A percentile compares a stretch with the other conserved stretches of the same genome.
These are phyloP conservation scores for Colletotrichum godetiae DNA, from an alignment of 2,329 filamentous ascomycete species.

Conservation along the genomic window DNA sequence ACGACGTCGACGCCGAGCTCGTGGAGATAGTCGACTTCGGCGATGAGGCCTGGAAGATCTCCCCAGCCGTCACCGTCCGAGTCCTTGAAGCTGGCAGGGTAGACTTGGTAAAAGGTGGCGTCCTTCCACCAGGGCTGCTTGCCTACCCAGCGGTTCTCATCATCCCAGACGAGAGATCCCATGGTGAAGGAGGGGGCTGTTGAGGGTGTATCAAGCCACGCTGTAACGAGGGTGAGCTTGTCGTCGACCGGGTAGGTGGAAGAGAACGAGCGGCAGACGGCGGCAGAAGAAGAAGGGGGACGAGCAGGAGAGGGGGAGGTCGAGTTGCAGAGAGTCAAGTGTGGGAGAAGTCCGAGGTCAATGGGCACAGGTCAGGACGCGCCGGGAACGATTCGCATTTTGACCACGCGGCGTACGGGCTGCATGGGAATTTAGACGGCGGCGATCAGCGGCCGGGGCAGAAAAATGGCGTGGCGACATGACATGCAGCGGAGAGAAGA, in stretches of 20 bases:
- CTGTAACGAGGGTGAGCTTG: neutral
- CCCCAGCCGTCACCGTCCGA: constrained; percentile 72
- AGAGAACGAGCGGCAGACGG: neutral
- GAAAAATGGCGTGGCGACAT: constrained; percentile 22
- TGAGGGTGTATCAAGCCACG: neutral
- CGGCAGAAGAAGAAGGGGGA: too few species aligned
- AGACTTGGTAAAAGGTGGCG: constrained; percentile 62
- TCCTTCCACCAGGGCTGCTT: constrained; percentile 59
- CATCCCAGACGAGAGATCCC: constrained; percentile 47
- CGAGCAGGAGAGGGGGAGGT: neutral
- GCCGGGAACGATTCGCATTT: constrained; percentile 25
- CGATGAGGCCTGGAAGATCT: constrained; percentile 73
- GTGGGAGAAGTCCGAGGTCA: constrained; percentile 10
- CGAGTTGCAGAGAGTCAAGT: neutral
- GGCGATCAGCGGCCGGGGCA: constrained; percentile 20
- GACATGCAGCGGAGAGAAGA: constrained; percentile 8
- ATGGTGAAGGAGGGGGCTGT: constrained; percentile 38
- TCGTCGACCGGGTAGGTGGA: neutral
- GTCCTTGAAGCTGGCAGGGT: constrained; percentile 69
- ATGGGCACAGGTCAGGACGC: neutral
- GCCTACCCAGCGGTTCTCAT: constrained; percentile 44
- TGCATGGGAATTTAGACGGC: neutral
- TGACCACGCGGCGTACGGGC: constrained; percentile 10
- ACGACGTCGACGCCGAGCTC: constrained; percentile 71
- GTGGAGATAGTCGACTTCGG: constrained; percentile 72